phyloP scores from a whole-genome alignment of 495 filamentous ascomycete species.

The Aspergillus campestris region DNA sequence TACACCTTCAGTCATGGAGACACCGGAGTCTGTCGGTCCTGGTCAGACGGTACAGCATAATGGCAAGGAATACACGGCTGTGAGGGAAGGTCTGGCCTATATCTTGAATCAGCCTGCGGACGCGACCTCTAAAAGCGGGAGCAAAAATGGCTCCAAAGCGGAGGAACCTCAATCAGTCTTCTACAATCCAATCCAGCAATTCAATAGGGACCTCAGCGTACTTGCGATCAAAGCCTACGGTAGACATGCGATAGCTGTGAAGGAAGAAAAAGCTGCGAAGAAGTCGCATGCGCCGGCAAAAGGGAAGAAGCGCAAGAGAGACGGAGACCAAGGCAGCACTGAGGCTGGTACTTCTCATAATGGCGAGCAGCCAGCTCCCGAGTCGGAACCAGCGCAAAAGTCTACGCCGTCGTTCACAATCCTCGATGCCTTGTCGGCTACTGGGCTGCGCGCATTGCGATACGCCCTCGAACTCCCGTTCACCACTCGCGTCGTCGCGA shows the following conservation, averaged over 20 bases:
- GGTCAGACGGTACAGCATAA: slow-evolving; percentile 24
- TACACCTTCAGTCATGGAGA: not conserved
- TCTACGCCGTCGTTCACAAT: slow-evolving; percentile 53
- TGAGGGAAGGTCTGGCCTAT: slow-evolving; percentile 61
- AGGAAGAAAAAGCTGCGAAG: slow-evolving; percentile 27
- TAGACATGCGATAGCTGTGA: slow-evolving; percentile 50
- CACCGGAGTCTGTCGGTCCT: not conserved
- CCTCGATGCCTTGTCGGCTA: slow-evolving; percentile 90
- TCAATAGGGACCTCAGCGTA: slow-evolving; percentile 92
- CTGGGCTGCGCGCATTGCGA: slow-evolving; percentile 82
- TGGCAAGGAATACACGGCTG: slow-evolving; percentile 49
- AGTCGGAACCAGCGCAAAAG: slow-evolving; percentile 7
- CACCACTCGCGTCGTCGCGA: slow-evolving; percentile 73
- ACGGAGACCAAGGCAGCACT: slow-evolving; percentile 11
- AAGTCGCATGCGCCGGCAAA: slow-evolving; percentile 34
- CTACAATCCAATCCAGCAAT: slow-evolving; percentile 98
- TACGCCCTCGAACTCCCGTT: slow-evolving; percentile 88
- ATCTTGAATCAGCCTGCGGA: slow-evolving; percentile 51
- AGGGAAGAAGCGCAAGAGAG: slow-evolving; percentile 42
- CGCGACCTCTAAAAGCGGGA: slow-evolving; percentile 30
- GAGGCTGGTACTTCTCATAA: not conserved
- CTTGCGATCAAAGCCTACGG: slow-evolving; percentile 81
- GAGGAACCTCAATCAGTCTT: slow-evolving; percentile 72
- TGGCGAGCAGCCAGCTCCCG: slow-evolving; percentile 1
- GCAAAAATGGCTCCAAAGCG: slow-evolving; percentile 34